Conservation (phyloP, 1,139 yeast species). For the Hansenula sp. region DNA sequence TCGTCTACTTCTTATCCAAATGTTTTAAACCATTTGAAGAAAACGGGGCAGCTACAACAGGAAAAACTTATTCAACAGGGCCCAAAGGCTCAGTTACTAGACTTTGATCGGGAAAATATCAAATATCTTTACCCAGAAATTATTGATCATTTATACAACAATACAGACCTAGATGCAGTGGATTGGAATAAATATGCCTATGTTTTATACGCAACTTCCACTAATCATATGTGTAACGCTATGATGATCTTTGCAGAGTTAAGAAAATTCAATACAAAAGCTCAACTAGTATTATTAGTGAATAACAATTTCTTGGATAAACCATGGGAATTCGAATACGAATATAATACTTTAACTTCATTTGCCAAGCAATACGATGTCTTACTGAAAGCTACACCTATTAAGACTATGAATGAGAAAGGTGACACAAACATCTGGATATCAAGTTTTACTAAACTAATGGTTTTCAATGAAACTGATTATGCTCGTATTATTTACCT, state of each 20-base stretch:
- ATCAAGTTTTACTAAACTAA: constrained; percentile 49
- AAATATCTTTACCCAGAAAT: constrained; percentile 11
- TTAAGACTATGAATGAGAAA: constrained; percentile 21
- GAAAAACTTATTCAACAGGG: not conserved
- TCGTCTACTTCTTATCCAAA: not conserved
- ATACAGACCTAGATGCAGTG: constrained; percentile 11
- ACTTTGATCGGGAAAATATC: constrained; percentile 8
- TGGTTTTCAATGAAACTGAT: constrained; percentile 43
- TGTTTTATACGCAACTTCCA: constrained; percentile 41
- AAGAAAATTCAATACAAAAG: constrained; percentile 28
- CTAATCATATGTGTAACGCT: constrained; percentile 37
- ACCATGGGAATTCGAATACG: constrained; percentile 10
- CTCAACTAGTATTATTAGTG: constrained; percentile 34
- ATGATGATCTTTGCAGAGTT: constrained; percentile 35
- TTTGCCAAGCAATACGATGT: constrained; percentile 22
- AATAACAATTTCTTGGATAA: constrained; percentile 19
- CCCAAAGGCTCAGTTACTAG: not conserved
- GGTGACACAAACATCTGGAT: constrained; percentile 36
- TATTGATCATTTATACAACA: constrained; percentile 7
- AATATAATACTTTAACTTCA: constrained; percentile 7
- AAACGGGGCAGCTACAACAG: not conserved
- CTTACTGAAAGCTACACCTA: constrained; percentile 12
- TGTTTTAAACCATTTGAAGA: not conserved
- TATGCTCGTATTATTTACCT: constrained; percentile 40
- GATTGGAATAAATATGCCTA: constrained; percentile 37